Base-by-base conservation (phyloP, 345 rosid genomes). In the Euphorbia peplus region DNA sequence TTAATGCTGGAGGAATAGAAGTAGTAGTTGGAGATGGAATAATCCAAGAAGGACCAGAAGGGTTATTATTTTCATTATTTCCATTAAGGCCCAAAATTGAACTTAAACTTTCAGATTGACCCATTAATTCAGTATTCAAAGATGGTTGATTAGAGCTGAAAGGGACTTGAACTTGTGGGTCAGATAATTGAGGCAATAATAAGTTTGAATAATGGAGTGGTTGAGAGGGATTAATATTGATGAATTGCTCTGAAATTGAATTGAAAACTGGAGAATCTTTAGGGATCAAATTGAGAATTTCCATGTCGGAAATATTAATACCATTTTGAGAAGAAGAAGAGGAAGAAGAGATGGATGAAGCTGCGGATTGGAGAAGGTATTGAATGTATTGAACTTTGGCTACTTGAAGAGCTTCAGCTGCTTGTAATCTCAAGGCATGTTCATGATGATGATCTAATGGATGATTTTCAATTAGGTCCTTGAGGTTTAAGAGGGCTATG, bases 401-500 rank as follows among this genome's bases (percentile, higher is more conserved):
- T 64, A 83, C 39, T 24, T 81, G 87, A 60, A 70, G 32, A 44
- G 90, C 83, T 69, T 86, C n/a, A n/a, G n/a, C 86, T 41, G 85
- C 82, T 64, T 86, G 90, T 48, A 82, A 64, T 72, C 84, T 80
- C 42, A 81, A 57, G 53, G 88, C 64, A 18, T 87, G 84, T 3
- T 84, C 86, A 73, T 84, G 86, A 68, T 84, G 86, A 73, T 84
- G 86, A 68, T 82, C 84, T 13, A 79, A 66, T 10, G 78, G 73
- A 37, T 75, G 75, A 30, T 32, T 58, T 60, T 82, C 82, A 60
- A 86, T 10, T 16, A 84, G 78, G 35, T 83, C 79, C 68, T 75
- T 81, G 25, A 85, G 80, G 78, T 74, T 82, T 51, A 84, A 82
- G 15, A 86, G 80, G 65, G 90, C 88, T n/a, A 87, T 58, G 35